phyloP scores from a whole-genome alignment of 768 basidiomycete genomes.

The Suillus plorans region DNA sequence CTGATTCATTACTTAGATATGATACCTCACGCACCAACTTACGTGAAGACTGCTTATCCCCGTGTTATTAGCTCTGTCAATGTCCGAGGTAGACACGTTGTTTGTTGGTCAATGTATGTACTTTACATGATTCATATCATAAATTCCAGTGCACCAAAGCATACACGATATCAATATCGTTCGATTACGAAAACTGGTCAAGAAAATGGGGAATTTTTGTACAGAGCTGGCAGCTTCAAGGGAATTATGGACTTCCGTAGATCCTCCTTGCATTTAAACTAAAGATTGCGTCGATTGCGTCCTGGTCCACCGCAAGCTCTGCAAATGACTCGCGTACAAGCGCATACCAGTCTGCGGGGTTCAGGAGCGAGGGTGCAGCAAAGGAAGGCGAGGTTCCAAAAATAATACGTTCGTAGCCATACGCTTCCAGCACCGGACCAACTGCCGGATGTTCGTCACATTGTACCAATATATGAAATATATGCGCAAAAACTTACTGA shows the following conservation, averaged over 20 bases:
- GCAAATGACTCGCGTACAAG: constrained; percentile 76
- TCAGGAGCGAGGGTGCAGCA: constrained; percentile 45
- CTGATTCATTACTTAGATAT: not conserved
- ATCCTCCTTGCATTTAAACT: constrained; percentile 45
- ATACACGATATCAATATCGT: not conserved
- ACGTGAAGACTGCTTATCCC: not conserved
- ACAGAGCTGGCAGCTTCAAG: not conserved
- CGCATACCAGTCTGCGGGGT: constrained; percentile 75
- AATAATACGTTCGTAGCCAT: constrained; percentile 79
- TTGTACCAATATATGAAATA: not conserved
- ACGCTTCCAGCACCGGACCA: constrained; percentile 80
- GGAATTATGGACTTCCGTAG: constrained; percentile 31
- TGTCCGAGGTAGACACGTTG: not conserved
- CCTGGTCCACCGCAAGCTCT: constrained; percentile 78
- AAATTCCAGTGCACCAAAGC: not conserved
- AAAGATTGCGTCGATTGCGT: constrained; percentile 75
- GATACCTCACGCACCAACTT: not conserved
- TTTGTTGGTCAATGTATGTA: not conserved
- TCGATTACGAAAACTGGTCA: not conserved
- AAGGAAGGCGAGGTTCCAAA: constrained; percentile 76
- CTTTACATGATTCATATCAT: not conserved
- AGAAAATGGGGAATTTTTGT: not conserved
- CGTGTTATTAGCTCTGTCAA: not conserved
- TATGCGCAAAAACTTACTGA: constrained; percentile 54
- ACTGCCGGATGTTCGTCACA: constrained; percentile 41